These are phyloP conservation scores for Citrus australasica DNA, from an alignment of 345 rosid species.

Conservation along the genomic window DNA sequence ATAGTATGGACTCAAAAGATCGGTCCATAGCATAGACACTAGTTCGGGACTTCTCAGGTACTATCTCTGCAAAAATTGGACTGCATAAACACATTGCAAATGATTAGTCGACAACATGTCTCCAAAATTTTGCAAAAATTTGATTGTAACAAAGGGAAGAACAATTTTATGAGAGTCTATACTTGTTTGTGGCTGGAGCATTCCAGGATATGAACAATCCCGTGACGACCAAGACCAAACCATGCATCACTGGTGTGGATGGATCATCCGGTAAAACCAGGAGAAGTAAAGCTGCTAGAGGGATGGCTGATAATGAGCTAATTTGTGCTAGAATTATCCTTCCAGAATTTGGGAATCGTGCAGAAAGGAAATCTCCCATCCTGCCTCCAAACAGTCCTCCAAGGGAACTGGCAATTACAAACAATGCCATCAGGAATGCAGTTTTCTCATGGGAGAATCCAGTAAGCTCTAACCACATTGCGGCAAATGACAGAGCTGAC, in stretches of 20 bases:
- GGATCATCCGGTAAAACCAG: constrained; percentile 74
- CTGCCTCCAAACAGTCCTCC: constrained; percentile 89
- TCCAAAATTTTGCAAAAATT: background rate
- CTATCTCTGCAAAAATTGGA: constrained; percentile 92
- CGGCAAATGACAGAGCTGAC: constrained; percentile 84
- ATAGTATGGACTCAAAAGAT: constrained; percentile 71
- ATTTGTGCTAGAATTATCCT: constrained; percentile 85
- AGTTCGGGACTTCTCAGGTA: constrained; percentile 75
- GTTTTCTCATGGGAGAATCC: constrained; percentile 80
- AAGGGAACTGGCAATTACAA: constrained; percentile 65
- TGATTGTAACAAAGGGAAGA: background rate
- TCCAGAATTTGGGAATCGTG: constrained; percentile 66
- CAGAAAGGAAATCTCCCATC: constrained; percentile 76
- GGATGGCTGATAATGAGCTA: constrained; percentile 84
- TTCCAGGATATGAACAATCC: constrained; percentile 86
- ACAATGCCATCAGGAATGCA: constrained; percentile 57
- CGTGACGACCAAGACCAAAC: constrained; percentile 50
- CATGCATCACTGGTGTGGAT: constrained; percentile 50
- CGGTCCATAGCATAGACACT: constrained; percentile 80
- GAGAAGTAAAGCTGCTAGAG: constrained; percentile 76
- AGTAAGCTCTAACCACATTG: constrained; percentile 89
- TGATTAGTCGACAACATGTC: background rate
- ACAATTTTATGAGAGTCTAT: constrained; percentile 16
- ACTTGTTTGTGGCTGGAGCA: constrained; percentile 92
- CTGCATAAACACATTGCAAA: constrained; percentile 33